Evolutionary conservation across 2,329 filamentous ascomycete species (phyloP), one percentile per base, ranked within the genome.

Genomic region (Lachnellula cervina): DNA sequence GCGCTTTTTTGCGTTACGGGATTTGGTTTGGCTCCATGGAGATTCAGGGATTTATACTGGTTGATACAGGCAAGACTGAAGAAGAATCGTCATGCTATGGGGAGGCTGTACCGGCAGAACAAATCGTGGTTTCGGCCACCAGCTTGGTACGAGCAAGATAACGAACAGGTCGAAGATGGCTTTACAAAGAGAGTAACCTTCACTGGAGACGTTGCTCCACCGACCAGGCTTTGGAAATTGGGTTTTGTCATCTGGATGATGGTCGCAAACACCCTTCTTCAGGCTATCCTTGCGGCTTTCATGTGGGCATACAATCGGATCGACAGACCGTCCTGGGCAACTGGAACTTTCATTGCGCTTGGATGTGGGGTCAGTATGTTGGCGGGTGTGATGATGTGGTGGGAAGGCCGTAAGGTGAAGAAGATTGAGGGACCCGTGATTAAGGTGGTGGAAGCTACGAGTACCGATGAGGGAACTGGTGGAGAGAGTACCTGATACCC

Each of bases 31-130:
- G 54, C 48, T 13, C 58, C 54, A 7, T 60, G 53, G 56, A 25
- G 58, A 19, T 87, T 91, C 63, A 78, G 90, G 32, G 90, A 95
- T 68, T 71, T 89, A 13, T 94, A 85, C 69, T 90, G 82, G 68
- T 76, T 90, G 44, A 70, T 87, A 49, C 76, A 79, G 64, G 92
- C 79, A 72, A 78, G 88, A 35, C 43, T 85, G 0, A 62, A 53
- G 25, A 72, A 77, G 51, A 71, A 81, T 53, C 64, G 77, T 17
- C 69, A 77, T 34, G 84, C 79, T 3, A 76, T 91, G 38, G 79
- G 86, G 35, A 78, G 78, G 23, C 77, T 94, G 3, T 88, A 86
- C 2, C 88, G 84, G 5, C 84, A 91, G 56, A 84, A 94, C 67
- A 76, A 80, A 47, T 75, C 78, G 55, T 94, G 89, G 89, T 88